Conservation (phyloP, 2,329 filamentous ascomycete genomes). For the Erysiphe pulchra region DNA sequence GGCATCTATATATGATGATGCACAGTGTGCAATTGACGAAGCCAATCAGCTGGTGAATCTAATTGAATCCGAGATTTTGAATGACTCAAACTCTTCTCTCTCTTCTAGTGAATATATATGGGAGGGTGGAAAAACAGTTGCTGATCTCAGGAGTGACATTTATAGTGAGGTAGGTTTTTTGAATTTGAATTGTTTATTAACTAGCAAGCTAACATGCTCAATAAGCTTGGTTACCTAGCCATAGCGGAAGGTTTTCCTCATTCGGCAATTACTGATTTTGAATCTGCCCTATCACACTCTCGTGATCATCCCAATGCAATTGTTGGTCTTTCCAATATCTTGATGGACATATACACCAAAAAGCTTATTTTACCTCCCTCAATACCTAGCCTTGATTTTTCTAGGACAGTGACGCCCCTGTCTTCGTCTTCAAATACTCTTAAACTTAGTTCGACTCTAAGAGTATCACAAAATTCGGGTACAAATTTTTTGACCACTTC, state of each 20-base stretch:
- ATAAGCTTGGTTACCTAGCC: constrained; percentile 12
- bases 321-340: constrained; percentile 57
- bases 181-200: constrained; percentile 9
- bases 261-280: constrained; percentile 50
- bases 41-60: constrained; percentile 49
- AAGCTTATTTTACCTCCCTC: constrained; percentile 33
- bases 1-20: constrained; percentile 56
- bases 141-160: constrained; percentile 66
- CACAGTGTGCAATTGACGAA: constrained; percentile 54
- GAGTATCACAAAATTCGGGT: neutral
- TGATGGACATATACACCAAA: constrained; percentile 63
- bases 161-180: constrained; percentile 41
- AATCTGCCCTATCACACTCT: constrained; percentile 54
- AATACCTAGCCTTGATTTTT: constrained; percentile 12
- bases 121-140: constrained; percentile 58
- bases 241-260: constrained; percentile 21
- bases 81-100: constrained; percentile 35
- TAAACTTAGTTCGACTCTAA: constrained; percentile 2
- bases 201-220: constrained; percentile 1
- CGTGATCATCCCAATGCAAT: constrained; percentile 60
- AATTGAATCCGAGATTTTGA: constrained; percentile 40
- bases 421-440: constrained; percentile 3
- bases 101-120: constrained; percentile 41
- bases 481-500: constrained; percentile 1
- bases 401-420: constrained; percentile 7